These are phyloP conservation scores for Cymodocea nodosa DNA, from an alignment of 116 monocot genomes.

Conservation along the genomic window DNA sequence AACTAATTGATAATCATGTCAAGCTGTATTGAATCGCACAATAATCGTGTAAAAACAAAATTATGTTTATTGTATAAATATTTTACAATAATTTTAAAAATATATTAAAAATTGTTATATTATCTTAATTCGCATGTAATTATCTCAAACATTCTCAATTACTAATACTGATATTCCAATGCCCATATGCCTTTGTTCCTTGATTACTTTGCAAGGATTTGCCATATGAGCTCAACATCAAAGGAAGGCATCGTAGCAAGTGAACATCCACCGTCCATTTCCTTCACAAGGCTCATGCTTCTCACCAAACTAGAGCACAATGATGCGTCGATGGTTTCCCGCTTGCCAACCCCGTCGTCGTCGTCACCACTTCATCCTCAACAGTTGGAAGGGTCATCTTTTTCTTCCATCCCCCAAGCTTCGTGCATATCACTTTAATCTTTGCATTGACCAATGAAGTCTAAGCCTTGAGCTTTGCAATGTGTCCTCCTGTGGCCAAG, in stretches of 20 bases:
- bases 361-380: neutral
- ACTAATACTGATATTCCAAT: too few species aligned
- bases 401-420: neutral
- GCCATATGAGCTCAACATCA: constrained; percentile 14
- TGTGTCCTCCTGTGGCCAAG: constrained; percentile 7
- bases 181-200: too few species aligned
- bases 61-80: too few species aligned
- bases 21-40: too few species aligned
- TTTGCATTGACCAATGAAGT: constrained; percentile 13
- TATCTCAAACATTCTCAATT: too few species aligned
- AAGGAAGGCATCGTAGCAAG: constrained; percentile 10
- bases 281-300: neutral
- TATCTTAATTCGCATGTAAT: too few species aligned
- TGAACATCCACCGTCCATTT: constrained; percentile 12
- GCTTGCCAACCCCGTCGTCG: neutral
- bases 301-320: neutral
- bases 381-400: neutral
- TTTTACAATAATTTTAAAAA: too few species aligned
- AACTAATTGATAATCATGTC: too few species aligned
- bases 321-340: too few species aligned
- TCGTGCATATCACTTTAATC: constrained; percentile 8
- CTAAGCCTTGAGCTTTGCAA: neutral
- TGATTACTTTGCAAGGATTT: constrained; percentile 6
- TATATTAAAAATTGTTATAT: too few species aligned
- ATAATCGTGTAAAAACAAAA: too few species aligned